Conservation (phyloP, 805 yeast species). For the Starmerella potacharoeniae region DNA sequence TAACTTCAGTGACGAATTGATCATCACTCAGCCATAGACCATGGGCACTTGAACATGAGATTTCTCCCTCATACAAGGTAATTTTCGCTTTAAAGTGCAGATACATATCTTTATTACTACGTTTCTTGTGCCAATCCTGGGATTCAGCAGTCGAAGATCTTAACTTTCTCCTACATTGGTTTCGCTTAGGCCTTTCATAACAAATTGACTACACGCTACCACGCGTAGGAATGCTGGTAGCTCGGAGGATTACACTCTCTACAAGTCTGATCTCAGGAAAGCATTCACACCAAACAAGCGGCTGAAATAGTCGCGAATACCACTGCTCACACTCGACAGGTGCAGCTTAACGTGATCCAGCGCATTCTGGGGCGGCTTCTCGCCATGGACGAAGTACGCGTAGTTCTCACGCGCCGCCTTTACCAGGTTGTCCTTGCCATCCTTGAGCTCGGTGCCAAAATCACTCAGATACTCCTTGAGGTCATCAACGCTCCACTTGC, state of each 20-base stretch:
- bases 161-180: no score
- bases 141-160: no score
- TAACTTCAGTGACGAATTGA: no score
- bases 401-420: conserved; percentile 20
- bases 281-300: not conserved
- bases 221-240: not conserved
- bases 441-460: conserved; percentile 29
- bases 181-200: no score
- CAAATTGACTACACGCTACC: no score
- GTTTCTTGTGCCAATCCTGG: no score
- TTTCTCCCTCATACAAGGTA: no score
- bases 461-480: conserved; percentile 43
- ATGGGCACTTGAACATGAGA: no score
- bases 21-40: no score
- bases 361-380: conserved; percentile 7
- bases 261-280: conserved; percentile 1
- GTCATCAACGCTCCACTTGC: conserved; percentile 45
- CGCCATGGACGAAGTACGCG: conserved; percentile 14
- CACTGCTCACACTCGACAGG: not conserved
- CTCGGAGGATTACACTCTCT: not conserved
- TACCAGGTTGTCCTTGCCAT: conserved; percentile 19
- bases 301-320: conserved; percentile 2
- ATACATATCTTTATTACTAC: no score
- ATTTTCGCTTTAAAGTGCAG: no score
- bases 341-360: conserved; percentile 2